Base-by-base conservation (phyloP, 208 protist genomes). In the Tritrichomonas musculus region DNA sequence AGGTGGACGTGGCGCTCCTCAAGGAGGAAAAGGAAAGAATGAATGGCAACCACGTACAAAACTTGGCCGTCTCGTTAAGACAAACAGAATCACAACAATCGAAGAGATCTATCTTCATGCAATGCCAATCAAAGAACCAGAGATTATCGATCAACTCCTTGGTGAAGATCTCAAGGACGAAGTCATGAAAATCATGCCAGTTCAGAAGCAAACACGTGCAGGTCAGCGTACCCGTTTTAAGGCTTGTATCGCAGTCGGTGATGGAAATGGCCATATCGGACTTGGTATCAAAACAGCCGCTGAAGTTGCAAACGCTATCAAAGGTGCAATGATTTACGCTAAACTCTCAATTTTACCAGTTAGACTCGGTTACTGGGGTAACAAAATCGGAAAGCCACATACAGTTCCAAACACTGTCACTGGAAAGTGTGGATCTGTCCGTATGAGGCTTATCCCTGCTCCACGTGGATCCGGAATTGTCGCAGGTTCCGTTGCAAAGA, bases 201-300 rank as follows among this genome's bases (percentile, higher is more conserved):
- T 99, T 73, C 98, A 99, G 97, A 99, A 99, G 97, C 98, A 99
- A 96, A 99, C 99, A 88, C 96, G 96, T 95, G 99, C 99, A 94
- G 99, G 99, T 97, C 99, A 99, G 97, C 97, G 99, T 95, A 99
- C 98, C 93, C 97, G 98, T 95, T 99, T 99, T 97, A 99, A 99
- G 97, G 98, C 98, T 50, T 99, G 98, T 96, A 98, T 99, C 94
- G 97, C 99, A 93, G 97, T 99, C 94, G 99, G 99, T 94, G 99
- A 99, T 95, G 95, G 94, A 92, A 96, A 99, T 93, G 98, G 98
- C 57, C 98, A 99, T 95, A 96, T 99, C 92, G 99, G 99, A 96
- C 97, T 99, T 44, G 99, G 99, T 95, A 97, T 98, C 33, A 99
- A 99, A 96, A 98, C 97, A 94, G 96, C 98, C 94, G 99, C 99